Base-by-base conservation (phyloP, 1,284 basidiomycete genomes). In the Ceratobasidium sp. region DNA sequence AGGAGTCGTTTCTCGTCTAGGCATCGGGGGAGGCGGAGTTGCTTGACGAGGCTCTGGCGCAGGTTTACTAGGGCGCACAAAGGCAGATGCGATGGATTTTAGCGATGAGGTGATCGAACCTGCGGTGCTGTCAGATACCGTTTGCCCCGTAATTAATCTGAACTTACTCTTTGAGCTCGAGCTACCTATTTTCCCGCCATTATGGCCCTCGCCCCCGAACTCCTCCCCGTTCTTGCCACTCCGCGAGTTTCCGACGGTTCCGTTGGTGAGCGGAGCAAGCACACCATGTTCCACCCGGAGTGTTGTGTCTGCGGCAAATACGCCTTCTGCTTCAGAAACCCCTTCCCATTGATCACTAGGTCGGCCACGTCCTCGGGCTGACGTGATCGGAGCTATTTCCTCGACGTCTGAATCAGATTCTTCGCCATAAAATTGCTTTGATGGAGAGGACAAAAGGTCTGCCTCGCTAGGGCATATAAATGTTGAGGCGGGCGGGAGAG, bases 291-390 rank as follows among this genome's bases (percentile, higher is more conserved):
- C 67, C 13, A 18, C 51, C 49, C 49, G 10, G 40, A 69, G 39
- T 18, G 51, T 56, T 1, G 7, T 13, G 28, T 55, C 67, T 20
- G 67, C 49, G 9, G 51, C 67, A 55, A 69, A 69, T n/a, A 69
- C 51, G 12, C 39, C 67, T 15, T 69, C 51, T 12, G 20, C 89
- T 77, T 94, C 93, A 91, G 94, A 93, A 40, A 93, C 89, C 78
- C 93, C 85, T 82, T 93, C 92, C 92, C 93, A 94, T 82, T 92
- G 91, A 81, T 92, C 91, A 82, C 91, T 92, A 0, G 90, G 90
- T 58, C 91, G 67, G 15, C 51, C 39, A 5, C 49, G 26, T 18
- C 67, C 51, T 9, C 40, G 44, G n/a, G 39, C 61, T 18, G 61
- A 64, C n/a, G 12, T 39, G 23, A 46, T 40, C 80, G 81, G 3